Evolutionary conservation across 2,329 filamentous ascomycete genomes (phyloP).

Genomic region (Alternaria gansuensis): DNA sequence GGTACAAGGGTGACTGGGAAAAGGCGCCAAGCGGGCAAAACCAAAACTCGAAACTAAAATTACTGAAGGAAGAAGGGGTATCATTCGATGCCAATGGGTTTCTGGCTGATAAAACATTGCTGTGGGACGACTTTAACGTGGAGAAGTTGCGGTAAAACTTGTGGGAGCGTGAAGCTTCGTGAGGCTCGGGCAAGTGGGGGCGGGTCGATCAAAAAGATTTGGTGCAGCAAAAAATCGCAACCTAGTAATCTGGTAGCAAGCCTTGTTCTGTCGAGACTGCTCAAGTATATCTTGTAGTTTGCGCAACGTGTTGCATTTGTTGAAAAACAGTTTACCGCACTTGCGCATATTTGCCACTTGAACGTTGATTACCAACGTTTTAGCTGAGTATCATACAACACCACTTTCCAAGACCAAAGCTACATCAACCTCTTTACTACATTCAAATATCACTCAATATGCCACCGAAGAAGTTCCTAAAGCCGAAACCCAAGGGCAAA

Average conservation of each 20-base stretch:
- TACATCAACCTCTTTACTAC: slow-evolving; percentile 2
- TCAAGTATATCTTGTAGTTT: neutral
- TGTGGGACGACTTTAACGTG: slow-evolving; percentile 57
- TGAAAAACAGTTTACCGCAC: slow-evolving; percentile 8
- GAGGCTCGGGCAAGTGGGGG: slow-evolving; percentile 28
- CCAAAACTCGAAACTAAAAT: slow-evolving; percentile 68
- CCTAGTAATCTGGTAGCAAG: neutral
- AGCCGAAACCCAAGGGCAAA: slow-evolving; percentile 45
- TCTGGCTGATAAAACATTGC: slow-evolving; percentile 60
- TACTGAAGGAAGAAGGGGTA: slow-evolving; percentile 72
- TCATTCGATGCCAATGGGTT: slow-evolving; percentile 67
- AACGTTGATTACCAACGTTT: neutral
- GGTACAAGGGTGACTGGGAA: slow-evolving; percentile 74
- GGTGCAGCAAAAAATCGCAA: slow-evolving; percentile 4
- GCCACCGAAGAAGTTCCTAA: slow-evolving; percentile 46
- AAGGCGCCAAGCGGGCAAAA: slow-evolving; percentile 69
- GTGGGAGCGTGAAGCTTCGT: neutral
- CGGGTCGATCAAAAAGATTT: slow-evolving; percentile 30
- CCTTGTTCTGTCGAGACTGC: neutral
- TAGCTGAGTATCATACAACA: neutral
- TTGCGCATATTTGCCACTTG: slow-evolving; percentile 16
- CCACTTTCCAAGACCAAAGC: slow-evolving; percentile 4
- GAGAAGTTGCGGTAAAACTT: slow-evolving; percentile 33
- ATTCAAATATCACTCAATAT: slow-evolving; percentile 19
- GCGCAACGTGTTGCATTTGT: neutral